Evolutionary conservation across 208 protist species (phyloP), one percentile per base, ranked within the genome.

Genomic region (Wallacemonas sp.): DNA sequence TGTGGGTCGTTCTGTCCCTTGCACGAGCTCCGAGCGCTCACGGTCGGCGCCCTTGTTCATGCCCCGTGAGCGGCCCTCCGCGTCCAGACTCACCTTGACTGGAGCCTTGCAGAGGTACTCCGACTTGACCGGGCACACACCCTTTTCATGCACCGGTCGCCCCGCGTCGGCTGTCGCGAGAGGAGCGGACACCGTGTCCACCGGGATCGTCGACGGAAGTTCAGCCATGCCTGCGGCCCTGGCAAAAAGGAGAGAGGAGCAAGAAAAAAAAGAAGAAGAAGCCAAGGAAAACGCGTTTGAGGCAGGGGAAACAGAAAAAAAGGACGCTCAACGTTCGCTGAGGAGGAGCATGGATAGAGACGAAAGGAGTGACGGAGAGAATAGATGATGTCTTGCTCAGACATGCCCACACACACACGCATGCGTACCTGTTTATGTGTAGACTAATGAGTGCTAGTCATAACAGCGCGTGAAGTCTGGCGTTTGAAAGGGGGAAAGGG

Each of bases 11-110:
- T 76, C 54, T n/a, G 89, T 93, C 19, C 82, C 81, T 30, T 66
- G 59, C 29, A 83, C 81, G 29, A 59, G 41, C 46, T 55, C 62
- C 1, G 68, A 91, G 48, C 71, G 75, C 71, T 80, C 67, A 9
- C 82, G 76, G 15, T 86, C 89, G 3, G 63, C 62, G 8, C 85
- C 85, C 33, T 85, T 92, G 71, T 94, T 94, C 89, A 92, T 92
- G 37, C 89, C 89, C 12, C 83, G 74, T 30, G 81, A 86, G 42
- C 78, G 77, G 5, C 82, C 83, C 34, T 87, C 81, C 2, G 66
- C 72, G 58, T 89, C 81, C 32, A 91, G 73, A 27, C 62, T 78
- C 29, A 89, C 78, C 37, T 75, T 79, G 17, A 69, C 73, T n/a
- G 76, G 84, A 2, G 79, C 84, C 5, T 72, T 68, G 8, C 78